These are phyloP conservation scores for Hippophae gyantsensis DNA, from an alignment of 306 rosid genomes.

Conservation along the genomic window DNA sequence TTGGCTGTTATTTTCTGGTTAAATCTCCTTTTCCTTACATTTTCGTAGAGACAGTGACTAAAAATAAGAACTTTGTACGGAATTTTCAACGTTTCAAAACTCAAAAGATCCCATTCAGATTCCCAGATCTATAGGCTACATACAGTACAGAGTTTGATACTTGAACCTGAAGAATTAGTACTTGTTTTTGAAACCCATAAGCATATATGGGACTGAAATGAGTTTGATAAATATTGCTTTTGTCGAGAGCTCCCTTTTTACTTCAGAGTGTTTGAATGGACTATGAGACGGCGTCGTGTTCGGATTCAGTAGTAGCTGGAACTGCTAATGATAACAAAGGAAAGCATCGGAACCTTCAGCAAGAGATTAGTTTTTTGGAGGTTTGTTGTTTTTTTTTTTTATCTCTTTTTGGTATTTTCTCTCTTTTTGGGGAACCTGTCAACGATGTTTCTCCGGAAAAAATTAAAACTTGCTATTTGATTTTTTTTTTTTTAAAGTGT, in stretches of 20 bases:
- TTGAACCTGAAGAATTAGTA: not conserved
- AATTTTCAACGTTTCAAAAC: not conserved
- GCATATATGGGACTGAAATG: constrained; percentile 11
- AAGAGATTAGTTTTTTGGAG: constrained; percentile 59
- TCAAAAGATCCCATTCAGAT: not conserved
- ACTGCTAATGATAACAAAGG: constrained; percentile 48
- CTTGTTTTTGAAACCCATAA: not conserved
- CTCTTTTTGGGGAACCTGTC: not conserved
- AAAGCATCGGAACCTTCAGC: constrained; percentile 68
- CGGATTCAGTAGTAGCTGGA: constrained; percentile 24
- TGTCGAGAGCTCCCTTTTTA: constrained; percentile 13
- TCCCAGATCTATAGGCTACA: constrained; percentile 17
- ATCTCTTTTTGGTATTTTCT: not conserved
- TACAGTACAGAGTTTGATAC: not conserved
- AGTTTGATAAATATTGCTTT: constrained; percentile 2
- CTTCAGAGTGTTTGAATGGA: constrained; percentile 32
- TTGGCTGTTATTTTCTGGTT: no score
- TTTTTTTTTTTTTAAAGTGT: no score
- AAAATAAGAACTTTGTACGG: no score
- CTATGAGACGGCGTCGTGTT: constrained; percentile 56
- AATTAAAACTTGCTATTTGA: no score
- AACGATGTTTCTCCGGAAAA: not conserved
- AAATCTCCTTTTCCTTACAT: no score
- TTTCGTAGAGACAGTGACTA: no score
- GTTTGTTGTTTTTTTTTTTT: constrained; percentile 27